phyloP scores from a whole-genome alignment of 208 protist species.

The Leishmania gerbilli region DNA sequence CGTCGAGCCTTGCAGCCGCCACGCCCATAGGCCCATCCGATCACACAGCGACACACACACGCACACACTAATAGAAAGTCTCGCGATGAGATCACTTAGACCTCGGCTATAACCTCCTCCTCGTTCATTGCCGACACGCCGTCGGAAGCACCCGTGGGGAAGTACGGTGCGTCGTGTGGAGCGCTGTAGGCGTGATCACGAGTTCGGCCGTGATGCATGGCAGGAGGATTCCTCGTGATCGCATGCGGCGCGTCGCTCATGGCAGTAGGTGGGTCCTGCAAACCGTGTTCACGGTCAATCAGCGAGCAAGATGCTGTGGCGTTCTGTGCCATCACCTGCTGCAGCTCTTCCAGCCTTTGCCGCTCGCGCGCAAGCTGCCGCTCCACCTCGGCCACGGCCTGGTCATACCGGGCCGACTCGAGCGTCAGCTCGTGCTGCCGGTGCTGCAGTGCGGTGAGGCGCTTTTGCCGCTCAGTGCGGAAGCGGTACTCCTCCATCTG shows the following conservation, averaged over 20 bases:
- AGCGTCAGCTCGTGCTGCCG: conserved; percentile 34
- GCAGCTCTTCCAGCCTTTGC: conserved; percentile 33
- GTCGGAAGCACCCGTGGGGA: not conserved
- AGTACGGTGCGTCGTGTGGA: not conserved
- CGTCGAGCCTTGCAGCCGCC: not conserved
- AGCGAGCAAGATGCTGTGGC: not conserved
- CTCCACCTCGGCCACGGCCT: conserved; percentile 30
- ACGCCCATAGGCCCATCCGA: not conserved
- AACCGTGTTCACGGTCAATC: not conserved
- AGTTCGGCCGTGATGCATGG: not conserved
- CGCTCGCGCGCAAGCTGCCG: conserved; percentile 37
- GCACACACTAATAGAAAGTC: not conserved
- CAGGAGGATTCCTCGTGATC: not conserved
- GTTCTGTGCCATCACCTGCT: conserved; percentile 15
- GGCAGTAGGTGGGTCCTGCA: not conserved
- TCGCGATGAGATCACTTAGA: not conserved
- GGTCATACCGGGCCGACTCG: conserved; percentile 32
- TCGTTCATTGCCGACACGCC: not conserved
- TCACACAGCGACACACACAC: not conserved
- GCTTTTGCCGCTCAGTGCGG: conserved; percentile 53
- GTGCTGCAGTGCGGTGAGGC: conserved; percentile 27
- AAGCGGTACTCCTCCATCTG: conserved; percentile 71
- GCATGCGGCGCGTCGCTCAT: not conserved
- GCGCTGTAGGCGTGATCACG: not conserved
- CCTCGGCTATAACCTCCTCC: conserved; percentile 2